Evolutionary conservation across 2,329 filamentous ascomycete species (phyloP).

Genomic region (Colletotrichum sp.): DNA sequence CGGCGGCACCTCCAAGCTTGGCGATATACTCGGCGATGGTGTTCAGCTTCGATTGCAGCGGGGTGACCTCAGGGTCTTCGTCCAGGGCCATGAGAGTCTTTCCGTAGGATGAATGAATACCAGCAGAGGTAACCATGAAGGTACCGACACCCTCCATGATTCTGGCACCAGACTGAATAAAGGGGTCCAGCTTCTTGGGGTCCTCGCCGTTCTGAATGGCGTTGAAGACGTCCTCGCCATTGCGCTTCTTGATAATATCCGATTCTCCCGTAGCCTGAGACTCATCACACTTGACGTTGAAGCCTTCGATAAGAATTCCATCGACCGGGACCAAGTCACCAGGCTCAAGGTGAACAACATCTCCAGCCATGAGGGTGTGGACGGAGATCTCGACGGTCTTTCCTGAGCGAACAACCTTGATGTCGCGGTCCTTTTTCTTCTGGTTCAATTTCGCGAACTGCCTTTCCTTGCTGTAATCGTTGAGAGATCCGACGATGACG

Average conservation of each 20-base stretch:
- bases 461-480: constrained; percentile 82
- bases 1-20: constrained; percentile 78
- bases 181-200: constrained; percentile 78
- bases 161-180: constrained; percentile 84
- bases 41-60: constrained; percentile 78
- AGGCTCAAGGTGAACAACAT: constrained; percentile 75
- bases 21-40: constrained; percentile 79
- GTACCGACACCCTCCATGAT: constrained; percentile 81
- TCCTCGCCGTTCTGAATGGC: constrained; percentile 71
- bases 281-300: constrained; percentile 79
- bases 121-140: constrained; percentile 76
- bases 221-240: constrained; percentile 71
- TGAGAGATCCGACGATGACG: constrained; percentile 76
- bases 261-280: constrained; percentile 82
- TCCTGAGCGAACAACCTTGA: constrained; percentile 76
- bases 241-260: constrained; percentile 72
- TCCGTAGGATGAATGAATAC: constrained; percentile 76
- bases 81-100: constrained; percentile 77
- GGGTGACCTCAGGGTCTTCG: constrained; percentile 77
- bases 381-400: constrained; percentile 73
- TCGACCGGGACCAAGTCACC: constrained; percentile 79
- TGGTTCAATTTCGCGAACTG: constrained; percentile 81
- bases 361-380: constrained; percentile 72
- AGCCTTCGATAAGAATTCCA: constrained; percentile 74
- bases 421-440: constrained; percentile 77